Evolutionary conservation across 2,329 filamentous ascomycete species (phyloP).

Genomic region (Albophoma yamanashiensis): DNA sequence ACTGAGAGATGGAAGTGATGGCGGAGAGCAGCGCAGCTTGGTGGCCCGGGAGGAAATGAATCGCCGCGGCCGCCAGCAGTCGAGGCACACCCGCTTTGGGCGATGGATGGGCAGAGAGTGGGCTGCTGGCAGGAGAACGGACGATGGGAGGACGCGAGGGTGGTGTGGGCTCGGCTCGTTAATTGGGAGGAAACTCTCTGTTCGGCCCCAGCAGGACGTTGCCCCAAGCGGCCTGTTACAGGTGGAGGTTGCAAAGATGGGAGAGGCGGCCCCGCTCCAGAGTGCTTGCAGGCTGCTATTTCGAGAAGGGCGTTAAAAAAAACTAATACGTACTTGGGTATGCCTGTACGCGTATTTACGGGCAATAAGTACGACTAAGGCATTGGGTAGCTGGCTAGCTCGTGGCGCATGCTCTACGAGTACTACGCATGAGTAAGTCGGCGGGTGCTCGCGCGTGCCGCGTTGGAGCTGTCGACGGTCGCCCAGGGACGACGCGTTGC

Average conservation of each 20-base stretch:
- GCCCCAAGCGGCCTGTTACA: neutral
- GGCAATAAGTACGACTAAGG: too few species aligned
- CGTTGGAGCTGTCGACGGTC: too few species aligned
- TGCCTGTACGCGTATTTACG: too few species aligned
- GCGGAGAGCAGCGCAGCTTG: neutral
- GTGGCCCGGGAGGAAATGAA: neutral
- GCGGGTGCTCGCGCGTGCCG: too few species aligned
- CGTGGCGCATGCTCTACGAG: too few species aligned
- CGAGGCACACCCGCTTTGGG: neutral
- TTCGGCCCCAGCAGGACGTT: neutral
- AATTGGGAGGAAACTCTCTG: too few species aligned
- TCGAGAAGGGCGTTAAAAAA: too few species aligned
- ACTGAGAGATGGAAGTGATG: neutral
- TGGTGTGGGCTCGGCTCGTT: neutral
- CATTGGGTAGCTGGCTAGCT: too few species aligned
- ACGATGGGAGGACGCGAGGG: neutral
- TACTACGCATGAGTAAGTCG: too few species aligned
- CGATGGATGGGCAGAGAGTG: neutral
- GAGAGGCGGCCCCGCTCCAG: neutral
- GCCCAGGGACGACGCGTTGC: neutral
- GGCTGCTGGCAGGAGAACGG: neutral
- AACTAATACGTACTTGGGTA: too few species aligned
- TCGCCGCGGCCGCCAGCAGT: neutral
- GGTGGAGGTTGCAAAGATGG: neutral
- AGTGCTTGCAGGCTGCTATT: neutral